Conservation (phyloP, 164 flowering plant genomes). For the Brasenia schreberi region DNA sequence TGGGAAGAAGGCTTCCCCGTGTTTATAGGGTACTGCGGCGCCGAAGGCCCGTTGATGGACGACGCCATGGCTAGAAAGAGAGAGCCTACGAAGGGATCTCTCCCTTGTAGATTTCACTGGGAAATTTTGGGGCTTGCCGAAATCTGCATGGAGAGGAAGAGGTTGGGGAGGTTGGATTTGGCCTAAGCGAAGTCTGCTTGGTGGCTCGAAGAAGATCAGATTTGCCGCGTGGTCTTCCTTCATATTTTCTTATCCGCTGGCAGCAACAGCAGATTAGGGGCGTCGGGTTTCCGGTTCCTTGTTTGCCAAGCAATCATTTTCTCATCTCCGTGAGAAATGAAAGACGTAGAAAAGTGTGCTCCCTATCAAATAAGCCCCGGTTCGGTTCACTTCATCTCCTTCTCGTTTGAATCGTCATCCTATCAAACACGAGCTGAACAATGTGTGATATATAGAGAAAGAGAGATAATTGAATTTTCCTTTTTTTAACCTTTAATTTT, state of each 20-base stretch:
- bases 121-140: not conserved
- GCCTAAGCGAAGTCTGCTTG: not conserved
- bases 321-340: no score
- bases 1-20: not conserved
- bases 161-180: not conserved
- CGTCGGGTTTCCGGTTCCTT: no score
- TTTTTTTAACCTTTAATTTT: no score
- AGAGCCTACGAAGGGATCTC: not conserved
- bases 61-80: not conserved
- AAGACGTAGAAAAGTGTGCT: no score
- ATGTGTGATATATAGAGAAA: no score
- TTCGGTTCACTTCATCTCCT: no score
- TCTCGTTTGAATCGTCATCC: no score
- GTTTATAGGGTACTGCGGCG: not conserved
- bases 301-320: no score
- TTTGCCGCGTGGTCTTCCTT: not conserved
- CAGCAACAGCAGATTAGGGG: no score
- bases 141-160: not conserved
- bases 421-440: no score
- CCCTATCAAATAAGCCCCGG: no score
- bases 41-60: not conserved
- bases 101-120: not conserved
- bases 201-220: not conserved
- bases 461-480: no score
- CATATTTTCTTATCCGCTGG: not conserved